Evolutionary conservation across 805 yeast species (phyloP).

Genomic region (Candida schatavii): DNA sequence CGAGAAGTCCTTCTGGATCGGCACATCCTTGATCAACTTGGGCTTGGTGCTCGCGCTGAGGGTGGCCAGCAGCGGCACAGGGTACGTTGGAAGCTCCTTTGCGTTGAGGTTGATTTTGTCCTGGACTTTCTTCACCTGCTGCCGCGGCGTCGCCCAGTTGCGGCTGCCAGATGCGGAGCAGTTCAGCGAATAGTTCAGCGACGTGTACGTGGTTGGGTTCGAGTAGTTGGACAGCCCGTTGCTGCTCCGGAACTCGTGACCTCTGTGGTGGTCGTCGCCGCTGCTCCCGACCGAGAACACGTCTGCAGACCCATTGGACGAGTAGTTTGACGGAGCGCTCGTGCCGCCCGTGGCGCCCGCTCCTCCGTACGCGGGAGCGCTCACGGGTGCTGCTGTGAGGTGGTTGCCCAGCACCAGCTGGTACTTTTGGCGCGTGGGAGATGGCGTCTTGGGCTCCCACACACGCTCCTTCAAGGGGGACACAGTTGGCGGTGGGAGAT

Average conservation of each 20-base stretch:
- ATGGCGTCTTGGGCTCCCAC: background rate
- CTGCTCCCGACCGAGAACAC: conserved; percentile 14
- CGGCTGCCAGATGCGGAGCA: conserved; percentile 20
- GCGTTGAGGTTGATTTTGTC: conserved; percentile 36
- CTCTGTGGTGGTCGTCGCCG: background rate
- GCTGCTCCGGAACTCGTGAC: conserved; percentile 11
- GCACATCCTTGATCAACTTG: conserved; percentile 17
- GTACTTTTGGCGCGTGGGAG: background rate
- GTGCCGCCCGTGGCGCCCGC: background rate
- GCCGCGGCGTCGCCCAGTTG: conserved; percentile 44
- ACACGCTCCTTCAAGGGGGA: background rate
- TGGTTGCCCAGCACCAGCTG: background rate
- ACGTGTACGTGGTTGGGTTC: conserved; percentile 33
- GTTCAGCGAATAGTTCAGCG: conserved; percentile 12
- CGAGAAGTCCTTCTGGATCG: conserved; percentile 41
- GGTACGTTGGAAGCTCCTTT: conserved; percentile 23
- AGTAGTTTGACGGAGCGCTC: conserved; percentile 5
- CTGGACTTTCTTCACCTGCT: conserved; percentile 33
- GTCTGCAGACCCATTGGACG: conserved; percentile 8
- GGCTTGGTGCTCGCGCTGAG: conserved; percentile 1
- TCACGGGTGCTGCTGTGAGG: background rate
- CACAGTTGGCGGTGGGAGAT: conserved; percentile 3
- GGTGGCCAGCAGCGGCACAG: background rate
- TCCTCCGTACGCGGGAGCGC: background rate
- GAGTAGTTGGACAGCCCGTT: conserved; percentile 31